Evolutionary conservation across 2,329 filamentous ascomycete genomes (phyloP).

Genomic region (Stromatinia cepivora): DNA sequence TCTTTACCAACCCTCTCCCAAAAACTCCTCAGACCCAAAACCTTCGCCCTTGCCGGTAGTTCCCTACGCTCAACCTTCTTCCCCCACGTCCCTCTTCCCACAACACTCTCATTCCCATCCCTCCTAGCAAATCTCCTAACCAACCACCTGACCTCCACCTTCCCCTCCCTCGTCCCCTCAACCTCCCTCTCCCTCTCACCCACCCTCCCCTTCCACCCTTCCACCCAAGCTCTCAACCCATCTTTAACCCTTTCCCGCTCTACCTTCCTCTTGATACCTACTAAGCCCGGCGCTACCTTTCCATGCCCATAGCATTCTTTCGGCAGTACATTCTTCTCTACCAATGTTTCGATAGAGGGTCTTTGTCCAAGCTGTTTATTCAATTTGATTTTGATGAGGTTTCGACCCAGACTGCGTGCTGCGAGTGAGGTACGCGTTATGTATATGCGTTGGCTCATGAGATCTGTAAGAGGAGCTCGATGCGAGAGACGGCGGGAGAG

Average conservation of each 20-base stretch:
- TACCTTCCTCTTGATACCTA: conserved; percentile 61
- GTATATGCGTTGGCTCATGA: conserved; percentile 65
- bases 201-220: conserved; percentile 43
- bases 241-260: conserved; percentile 70
- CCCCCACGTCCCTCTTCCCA: conserved; percentile 37
- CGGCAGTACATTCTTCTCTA: conserved; percentile 64
- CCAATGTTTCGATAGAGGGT: conserved; percentile 59
- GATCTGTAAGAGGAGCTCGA: conserved; percentile 60
- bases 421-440: conserved; percentile 65
- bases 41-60: conserved; percentile 45
- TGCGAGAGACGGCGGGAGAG: conserved; percentile 59
- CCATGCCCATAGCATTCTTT: conserved; percentile 56
- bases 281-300: conserved; percentile 56
- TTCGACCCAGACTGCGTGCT: conserved; percentile 62
- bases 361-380: conserved; percentile 60
- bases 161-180: conserved; percentile 25
- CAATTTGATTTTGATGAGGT: conserved; percentile 63
- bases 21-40: conserved; percentile 62
- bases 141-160: conserved; percentile 43
- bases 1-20: conserved; percentile 60
- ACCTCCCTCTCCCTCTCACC: conserved; percentile 49
- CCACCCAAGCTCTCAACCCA: conserved; percentile 63
- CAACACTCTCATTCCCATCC: conserved; percentile 50
- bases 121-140: conserved; percentile 43
- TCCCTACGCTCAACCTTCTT: conserved; percentile 52